Conservation (phyloP, 2,329 filamentous ascomycete genomes). For the Lasiodiplodia theobromae region DNA sequence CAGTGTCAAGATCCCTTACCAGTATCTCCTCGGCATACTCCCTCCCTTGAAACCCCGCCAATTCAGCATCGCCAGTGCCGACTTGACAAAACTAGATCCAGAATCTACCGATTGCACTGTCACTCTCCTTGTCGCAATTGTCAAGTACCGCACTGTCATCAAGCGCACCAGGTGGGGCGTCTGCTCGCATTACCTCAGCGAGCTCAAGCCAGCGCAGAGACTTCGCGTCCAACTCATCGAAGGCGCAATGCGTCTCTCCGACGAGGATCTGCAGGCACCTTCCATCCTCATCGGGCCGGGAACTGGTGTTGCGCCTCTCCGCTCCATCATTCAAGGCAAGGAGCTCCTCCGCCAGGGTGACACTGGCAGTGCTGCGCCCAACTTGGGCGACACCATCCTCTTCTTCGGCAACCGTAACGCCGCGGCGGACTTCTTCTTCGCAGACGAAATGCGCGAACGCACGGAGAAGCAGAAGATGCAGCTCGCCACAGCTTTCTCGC, state of each 20-base stretch:
- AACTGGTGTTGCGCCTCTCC: constrained; percentile 85
- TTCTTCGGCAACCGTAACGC: constrained; percentile 86
- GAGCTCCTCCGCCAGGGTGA: constrained; percentile 50
- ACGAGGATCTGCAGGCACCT: constrained; percentile 59
- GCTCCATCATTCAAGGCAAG: constrained; percentile 75
- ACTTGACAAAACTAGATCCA: background rate
- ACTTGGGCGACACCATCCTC: constrained; percentile 57
- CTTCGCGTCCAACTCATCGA: constrained; percentile 57
- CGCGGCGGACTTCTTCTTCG: constrained; percentile 80
- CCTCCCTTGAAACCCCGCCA: constrained; percentile 86
- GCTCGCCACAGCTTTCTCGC: constrained; percentile 72
- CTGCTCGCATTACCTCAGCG: constrained; percentile 84
- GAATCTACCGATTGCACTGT: constrained; percentile 55
- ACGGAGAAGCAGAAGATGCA: constrained; percentile 53
- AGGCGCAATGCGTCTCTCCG: constrained; percentile 36
- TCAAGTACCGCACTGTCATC: constrained; percentile 89
- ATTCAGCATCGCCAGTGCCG: constrained; percentile 82
- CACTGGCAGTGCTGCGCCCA: constrained; percentile 34
- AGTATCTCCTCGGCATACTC: constrained; percentile 74
- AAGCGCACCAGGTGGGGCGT: constrained; percentile 84
- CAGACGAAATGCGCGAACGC: constrained; percentile 63
- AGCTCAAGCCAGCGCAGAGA: constrained; percentile 63
- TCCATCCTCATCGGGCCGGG: constrained; percentile 83
- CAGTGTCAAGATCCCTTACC: constrained; percentile 79
- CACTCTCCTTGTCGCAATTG: constrained; percentile 82